These are phyloP conservation scores for Circinella umbellata DNA, from an alignment of 371 early-diverging fungal genomes.

Conservation along the genomic window DNA sequence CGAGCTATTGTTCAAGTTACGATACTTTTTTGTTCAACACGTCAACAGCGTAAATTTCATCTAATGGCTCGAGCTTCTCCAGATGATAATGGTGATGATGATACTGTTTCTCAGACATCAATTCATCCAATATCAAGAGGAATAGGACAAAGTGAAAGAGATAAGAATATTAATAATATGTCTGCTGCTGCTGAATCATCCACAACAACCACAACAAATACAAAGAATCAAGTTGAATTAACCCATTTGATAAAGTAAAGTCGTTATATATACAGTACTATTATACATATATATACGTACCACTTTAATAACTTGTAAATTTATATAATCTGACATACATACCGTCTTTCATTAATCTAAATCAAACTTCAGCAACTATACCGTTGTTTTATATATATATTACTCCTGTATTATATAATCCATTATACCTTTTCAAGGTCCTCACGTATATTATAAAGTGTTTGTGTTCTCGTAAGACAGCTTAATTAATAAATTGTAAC, in stretches of 20 bases:
- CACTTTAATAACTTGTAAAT: too few relatives aligned
- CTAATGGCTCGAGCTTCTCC: constrained; percentile 1
- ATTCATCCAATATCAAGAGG: background rate
- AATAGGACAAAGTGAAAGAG: background rate
- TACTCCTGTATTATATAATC: too few relatives aligned
- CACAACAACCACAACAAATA: background rate
- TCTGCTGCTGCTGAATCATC: background rate
- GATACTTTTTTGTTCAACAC: constrained; percentile 2
- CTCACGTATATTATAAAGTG: too few relatives aligned
- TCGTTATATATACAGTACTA: background rate
- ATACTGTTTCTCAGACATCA: background rate
- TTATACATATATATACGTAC: too few relatives aligned
- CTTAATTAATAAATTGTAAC: too few relatives aligned
- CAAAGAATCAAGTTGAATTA: background rate
- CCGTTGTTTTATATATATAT: too few relatives aligned
- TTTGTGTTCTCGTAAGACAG: too few relatives aligned
- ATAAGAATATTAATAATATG: background rate
- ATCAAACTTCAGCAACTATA: too few relatives aligned
- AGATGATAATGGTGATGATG: background rate
- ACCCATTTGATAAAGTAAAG: constrained; percentile 5
- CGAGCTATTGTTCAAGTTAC: constrained; percentile 8
- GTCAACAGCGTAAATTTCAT: constrained; percentile 5
- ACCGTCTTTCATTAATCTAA: too few relatives aligned
- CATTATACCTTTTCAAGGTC: too few relatives aligned
- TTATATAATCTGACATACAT: too few relatives aligned